Percentiles rank a stretch among this genome's conserved stretches.
Evolutionary conservation across 2,329 filamentous ascomycete genomes (phyloP).

Genomic region (Alternaria brassicicola): DNA sequence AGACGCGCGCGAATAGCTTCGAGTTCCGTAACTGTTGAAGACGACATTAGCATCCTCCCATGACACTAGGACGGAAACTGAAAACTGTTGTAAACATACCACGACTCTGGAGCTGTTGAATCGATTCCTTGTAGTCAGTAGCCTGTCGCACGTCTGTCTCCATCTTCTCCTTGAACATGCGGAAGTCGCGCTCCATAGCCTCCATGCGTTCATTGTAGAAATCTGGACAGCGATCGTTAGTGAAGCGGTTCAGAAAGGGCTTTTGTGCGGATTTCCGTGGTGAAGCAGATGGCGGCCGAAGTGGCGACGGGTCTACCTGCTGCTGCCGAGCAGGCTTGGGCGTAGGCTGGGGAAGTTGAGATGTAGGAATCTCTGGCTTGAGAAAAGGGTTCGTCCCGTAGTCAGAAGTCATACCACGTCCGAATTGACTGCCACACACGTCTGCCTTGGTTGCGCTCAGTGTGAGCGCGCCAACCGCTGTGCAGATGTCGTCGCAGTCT

Average conservation of each 20-base stretch:
- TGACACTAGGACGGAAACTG: neutral
- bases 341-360: slow-evolving; percentile 34
- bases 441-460: slow-evolving; percentile 32
- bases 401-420: slow-evolving; percentile 38
- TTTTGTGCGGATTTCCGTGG: slow-evolving; percentile 51
- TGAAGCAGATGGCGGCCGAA: slow-evolving; percentile 25
- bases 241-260: slow-evolving; percentile 72
- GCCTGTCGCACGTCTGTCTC: slow-evolving; percentile 71
- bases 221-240: slow-evolving; percentile 71
- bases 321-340: slow-evolving; percentile 29
- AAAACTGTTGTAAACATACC: slow-evolving; percentile 59
- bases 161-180: slow-evolving; percentile 73
- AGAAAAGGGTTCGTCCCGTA: slow-evolving; percentile 34
- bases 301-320: slow-evolving; percentile 14
- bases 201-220: slow-evolving; percentile 81
- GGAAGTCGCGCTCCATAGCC: slow-evolving; percentile 75
- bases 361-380: slow-evolving; percentile 24
- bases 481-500: slow-evolving; percentile 37
- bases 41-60: neutral
- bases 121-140: slow-evolving; percentile 72
- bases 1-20: slow-evolving; percentile 60
- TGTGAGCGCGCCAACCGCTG: slow-evolving; percentile 32
- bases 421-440: slow-evolving; percentile 24
- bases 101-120: slow-evolving; percentile 75
- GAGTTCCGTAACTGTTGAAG: slow-evolving; percentile 59